Base-by-base conservation (phyloP, 371 early-diverging fungal genomes). In the Mucor mucedo region DNA sequence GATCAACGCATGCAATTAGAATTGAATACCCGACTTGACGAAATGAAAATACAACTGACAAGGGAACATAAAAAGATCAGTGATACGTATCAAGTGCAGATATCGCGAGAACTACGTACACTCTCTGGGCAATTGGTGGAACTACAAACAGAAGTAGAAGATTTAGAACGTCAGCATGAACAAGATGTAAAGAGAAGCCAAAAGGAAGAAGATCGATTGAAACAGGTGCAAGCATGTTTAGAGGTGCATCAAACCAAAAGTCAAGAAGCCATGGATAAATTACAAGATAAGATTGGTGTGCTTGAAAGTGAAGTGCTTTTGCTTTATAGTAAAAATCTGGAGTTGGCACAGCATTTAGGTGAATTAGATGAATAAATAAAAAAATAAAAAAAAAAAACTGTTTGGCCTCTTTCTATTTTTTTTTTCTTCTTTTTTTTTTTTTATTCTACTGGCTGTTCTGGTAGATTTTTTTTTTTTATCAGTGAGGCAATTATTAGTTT, bases 311-410 rank as follows among this genome's bases (percentile, higher is more conserved):
- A 71, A 35, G 62, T 53, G 1, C 60, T 71, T 4, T 16, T 63
- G 32, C 41, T 71, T 11, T 71, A 66, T 42, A 45, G 61, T 21
- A 71, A 66, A 57, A 71, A 71, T 11, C 47, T 71, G 13, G 53
- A 66, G 42, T 39, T 71, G 48, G 61, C 70, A 33, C 66, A 54
- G 21, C 66, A 62, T 44, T 55, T 70, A 28, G 63, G 70, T 44
- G 66, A 66, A 42, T 50, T 70, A 38, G 70, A 62, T n/a, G 40
- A 55, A 52, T 66, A 62, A 53, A 14, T 30, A 10, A 42, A 35
- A n/a, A 52, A n/a, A n/a, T n/a, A n/a, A 4, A 52, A 32, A 21
- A 1, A 5, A n/a, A 35, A 38, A 11, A 54, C 40, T 38, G 14
- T 21, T 4, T 4, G 35, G 35, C 21, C 21, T 21, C 21, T 53